Evolutionary conservation across 2,329 filamentous ascomycete genomes (phyloP).

Genomic region (Aureobasidium musti): DNA sequence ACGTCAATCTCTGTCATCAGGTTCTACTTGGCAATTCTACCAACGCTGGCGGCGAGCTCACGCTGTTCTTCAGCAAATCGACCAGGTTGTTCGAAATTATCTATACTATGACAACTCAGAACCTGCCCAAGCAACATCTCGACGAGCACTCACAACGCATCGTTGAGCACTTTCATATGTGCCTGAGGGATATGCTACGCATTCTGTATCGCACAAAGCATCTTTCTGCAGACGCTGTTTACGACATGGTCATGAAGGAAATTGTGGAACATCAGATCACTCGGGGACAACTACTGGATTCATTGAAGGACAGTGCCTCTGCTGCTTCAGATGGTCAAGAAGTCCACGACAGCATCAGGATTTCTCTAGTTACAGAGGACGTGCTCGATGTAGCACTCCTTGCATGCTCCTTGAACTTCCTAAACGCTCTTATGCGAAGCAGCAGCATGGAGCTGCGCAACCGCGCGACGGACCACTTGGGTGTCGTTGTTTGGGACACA

Average conservation of each 20-base stretch:
- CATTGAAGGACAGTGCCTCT: constrained; percentile 35
- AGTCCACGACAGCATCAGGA: neutral
- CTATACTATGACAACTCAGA: neutral
- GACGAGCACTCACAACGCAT: neutral
- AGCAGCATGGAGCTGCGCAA: constrained; percentile 90
- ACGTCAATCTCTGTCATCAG: neutral
- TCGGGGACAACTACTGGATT: constrained; percentile 28
- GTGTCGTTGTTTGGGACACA: constrained; percentile 65
- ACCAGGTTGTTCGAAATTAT: neutral
- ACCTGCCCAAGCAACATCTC: neutral
- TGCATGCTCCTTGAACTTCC: constrained; percentile 69
- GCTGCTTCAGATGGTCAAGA: constrained; percentile 49
- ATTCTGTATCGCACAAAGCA: neutral
- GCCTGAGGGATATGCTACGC: neutral
- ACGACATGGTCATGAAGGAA: neutral
- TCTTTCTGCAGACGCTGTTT: neutral
- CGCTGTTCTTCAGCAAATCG: neutral
- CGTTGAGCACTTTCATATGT: neutral
- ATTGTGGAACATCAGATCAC: neutral
- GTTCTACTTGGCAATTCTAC: neutral
- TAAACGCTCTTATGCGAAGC: constrained; percentile 73
- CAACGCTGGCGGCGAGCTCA: neutral
- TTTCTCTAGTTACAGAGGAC: neutral
- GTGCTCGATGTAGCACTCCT: constrained; percentile 40
- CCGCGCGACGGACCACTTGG: constrained; percentile 73